A percentile compares a stretch with the other conserved stretches of the same genome.
Evolutionary conservation across 371 early-diverging fungal species (phyloP).

Genomic region (Mucor irregularis): DNA sequence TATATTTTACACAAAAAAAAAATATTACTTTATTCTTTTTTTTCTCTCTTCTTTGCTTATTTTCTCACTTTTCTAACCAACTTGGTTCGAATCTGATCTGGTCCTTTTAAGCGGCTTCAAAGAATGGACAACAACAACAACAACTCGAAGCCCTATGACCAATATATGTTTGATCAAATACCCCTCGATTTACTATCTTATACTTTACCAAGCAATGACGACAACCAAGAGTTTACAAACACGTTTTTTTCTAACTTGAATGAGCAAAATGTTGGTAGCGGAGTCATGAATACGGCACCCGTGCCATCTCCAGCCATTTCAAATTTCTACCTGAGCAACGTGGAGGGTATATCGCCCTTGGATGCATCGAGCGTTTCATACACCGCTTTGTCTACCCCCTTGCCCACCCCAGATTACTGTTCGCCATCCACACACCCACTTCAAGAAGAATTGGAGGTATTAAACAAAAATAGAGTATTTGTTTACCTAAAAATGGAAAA

Average conservation of each 20-base stretch:
- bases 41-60: no score
- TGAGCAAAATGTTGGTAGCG: no score
- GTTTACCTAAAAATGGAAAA: not conserved
- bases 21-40: no score
- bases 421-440: constrained; percentile 4
- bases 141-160: no score
- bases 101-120: no score
- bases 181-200: not conserved
- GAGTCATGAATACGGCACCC: no score
- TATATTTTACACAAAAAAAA: no score
- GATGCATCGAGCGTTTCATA: not conserved
- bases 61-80: no score
- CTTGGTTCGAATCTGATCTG: no score
- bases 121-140: no score
- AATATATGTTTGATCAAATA: not conserved
- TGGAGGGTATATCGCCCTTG: not conserved
- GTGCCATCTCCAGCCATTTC: no score
- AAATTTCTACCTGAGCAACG: no score
- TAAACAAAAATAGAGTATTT: not conserved
- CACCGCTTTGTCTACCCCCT: constrained; percentile 4
- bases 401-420: constrained; percentile 10
- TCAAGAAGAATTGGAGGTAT: constrained; percentile 2
- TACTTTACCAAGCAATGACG: not conserved
- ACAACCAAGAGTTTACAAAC: not conserved
- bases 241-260: not conserved